A percentile compares a stretch with the other conserved stretches of the same genome.
Evolutionary conservation across 2,329 filamentous ascomycete species (phyloP).

Genomic region (Alternaria consortialis): DNA sequence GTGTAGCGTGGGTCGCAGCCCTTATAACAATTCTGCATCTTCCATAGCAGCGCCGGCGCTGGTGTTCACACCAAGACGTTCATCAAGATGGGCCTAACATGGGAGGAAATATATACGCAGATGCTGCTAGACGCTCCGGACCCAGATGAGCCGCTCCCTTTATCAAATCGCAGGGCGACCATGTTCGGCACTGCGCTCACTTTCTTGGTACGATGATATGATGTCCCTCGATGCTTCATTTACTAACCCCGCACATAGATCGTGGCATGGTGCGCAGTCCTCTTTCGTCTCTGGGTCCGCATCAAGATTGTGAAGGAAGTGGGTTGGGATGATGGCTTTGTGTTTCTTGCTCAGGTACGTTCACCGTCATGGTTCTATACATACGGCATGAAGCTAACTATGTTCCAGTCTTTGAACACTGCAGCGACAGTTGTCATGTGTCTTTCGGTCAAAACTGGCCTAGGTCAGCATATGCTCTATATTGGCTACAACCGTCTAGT

Average conservation of each 20-base stretch:
- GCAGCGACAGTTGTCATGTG: conserved; percentile 36
- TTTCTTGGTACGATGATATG: conserved; percentile 34
- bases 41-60: conserved; percentile 10
- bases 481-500: conserved; percentile 17
- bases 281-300: conserved; percentile 41
- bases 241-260: conserved; percentile 29
- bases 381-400: conserved; percentile 2
- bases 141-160: conserved; percentile 37
- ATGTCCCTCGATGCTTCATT: background rate
- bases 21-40: conserved; percentile 6
- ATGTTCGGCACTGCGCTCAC: conserved; percentile 37
- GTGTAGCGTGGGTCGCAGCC: background rate
- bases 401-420: conserved; percentile 35
- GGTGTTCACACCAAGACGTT: conserved; percentile 7
- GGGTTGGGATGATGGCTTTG: conserved; percentile 49
- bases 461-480: conserved; percentile 47
- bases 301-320: conserved; percentile 40
- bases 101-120: conserved; percentile 27
- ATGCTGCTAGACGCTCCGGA: conserved; percentile 37
- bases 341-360: conserved; percentile 42
- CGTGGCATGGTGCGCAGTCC: conserved; percentile 39
- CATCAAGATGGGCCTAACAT: conserved; percentile 22
- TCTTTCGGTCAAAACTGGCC: conserved; percentile 37
- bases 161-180: conserved; percentile 37
- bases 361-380: background rate